phyloP scores from a whole-genome alignment of 331 rosid genomes.

The Saraca asoca region DNA sequence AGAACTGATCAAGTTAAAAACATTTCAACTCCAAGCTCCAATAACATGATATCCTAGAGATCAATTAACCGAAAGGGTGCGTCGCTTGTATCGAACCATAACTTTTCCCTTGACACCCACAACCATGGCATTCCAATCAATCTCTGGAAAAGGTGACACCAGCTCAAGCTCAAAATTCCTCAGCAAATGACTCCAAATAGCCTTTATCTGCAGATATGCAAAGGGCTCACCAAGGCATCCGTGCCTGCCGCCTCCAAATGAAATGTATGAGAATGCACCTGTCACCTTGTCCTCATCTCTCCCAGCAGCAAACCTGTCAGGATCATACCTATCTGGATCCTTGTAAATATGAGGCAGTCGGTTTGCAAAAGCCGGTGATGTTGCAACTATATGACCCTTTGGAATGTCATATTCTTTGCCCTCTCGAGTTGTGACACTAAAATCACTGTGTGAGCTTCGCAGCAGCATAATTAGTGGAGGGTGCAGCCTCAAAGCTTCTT shows the following conservation, averaged over 20 bases:
- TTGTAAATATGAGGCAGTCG: conserved; percentile 67
- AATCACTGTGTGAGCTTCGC: conserved; percentile 76
- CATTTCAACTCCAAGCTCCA: too few species aligned
- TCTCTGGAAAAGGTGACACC: conserved; percentile 72
- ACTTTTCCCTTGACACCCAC: conserved; percentile 92
- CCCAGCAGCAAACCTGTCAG: conserved; percentile 66
- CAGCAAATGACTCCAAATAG: conserved; percentile 85
- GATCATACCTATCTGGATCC: conserved; percentile 77
- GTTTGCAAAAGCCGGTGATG: conserved; percentile 89
- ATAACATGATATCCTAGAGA: not conserved
- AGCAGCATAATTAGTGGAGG: conserved; percentile 80
- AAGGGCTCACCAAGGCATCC: conserved; percentile 97
- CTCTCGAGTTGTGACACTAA: conserved; percentile 64
- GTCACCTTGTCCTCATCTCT: conserved; percentile 89
- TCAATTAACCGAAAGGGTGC: conserved; percentile 51
- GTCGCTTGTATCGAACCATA: conserved; percentile 84
- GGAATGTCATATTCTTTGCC: conserved; percentile 84
- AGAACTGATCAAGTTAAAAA: too few species aligned
- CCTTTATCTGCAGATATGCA: conserved; percentile 89
- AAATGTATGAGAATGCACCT: conserved; percentile 80
- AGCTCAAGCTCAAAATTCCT: conserved; percentile 88
- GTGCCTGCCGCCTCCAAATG: conserved; percentile 92
- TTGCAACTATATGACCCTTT: conserved; percentile 87
- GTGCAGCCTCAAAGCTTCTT: conserved; percentile 84
- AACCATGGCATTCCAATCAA: conserved; percentile 95